Evolutionary conservation across 1,284 basidiomycete genomes (phyloP), one percentile per base, ranked within the genome.

Genomic region (Meripilus lineatus): DNA sequence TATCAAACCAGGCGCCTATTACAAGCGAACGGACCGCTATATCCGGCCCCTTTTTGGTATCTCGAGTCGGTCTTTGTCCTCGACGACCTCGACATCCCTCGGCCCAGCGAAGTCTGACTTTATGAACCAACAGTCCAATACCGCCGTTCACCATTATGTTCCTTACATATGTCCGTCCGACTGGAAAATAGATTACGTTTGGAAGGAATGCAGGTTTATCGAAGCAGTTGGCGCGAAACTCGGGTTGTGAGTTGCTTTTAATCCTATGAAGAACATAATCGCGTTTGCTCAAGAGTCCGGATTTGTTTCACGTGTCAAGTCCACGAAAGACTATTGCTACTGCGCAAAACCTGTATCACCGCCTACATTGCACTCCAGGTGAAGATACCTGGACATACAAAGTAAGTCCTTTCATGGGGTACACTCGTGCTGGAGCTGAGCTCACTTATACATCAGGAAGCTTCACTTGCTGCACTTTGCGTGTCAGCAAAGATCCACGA

Each of bases 401-500:
- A 52, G 46, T 81, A 68, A 6, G 28, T 33, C 4, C 22, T 18
- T 23, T 30, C 20, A 32, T 3, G 37, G 42, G 35, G 15, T 8
- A 10, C 14, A 26, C 22, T 32, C 25, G 23, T 18, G 35, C 22
- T 11, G 38, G 13, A 23, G 8, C 35, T 30, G 42, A 11, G 22
- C 11, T 34, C 30, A 42, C 6, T 37, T 13, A 28, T 13, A 15
- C 13, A 35, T 1, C 34, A 98, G 89, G 94, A 99, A 61, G 91
- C 95, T 1, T 77, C 87, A 4, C 75, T 97, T 11, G 89, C 94
- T 0, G 77, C 84, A 0, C 68, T 98, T 1, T 95, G 93, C 63
- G 92, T 98, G 11, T 91, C 94, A 0, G 87, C 91, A 0, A 99
- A 99, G 66, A 86, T 97, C 73, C 92, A 96, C 59, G 94, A 97